phyloP scores from a whole-genome alignment of 257 asterid genomes.

The Eustoma russellianum region DNA sequence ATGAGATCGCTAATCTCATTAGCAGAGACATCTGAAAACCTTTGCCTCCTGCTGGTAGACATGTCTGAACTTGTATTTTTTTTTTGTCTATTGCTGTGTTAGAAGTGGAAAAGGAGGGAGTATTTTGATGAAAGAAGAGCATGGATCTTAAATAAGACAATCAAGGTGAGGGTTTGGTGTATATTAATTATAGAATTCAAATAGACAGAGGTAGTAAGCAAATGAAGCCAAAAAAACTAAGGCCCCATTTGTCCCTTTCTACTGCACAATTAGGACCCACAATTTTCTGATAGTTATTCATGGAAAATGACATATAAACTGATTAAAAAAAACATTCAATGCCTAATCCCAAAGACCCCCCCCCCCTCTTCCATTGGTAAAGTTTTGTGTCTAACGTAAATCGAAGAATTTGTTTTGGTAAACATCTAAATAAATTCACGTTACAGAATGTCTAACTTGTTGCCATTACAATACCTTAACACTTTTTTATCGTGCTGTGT shows the following conservation, averaged over 20 bases:
- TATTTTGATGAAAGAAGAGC: slow-evolving; percentile 31
- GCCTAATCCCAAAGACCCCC: too few relatives aligned
- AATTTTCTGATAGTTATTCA: slow-evolving; percentile 9
- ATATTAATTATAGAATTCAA: slow-evolving; percentile 19
- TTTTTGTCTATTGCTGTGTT: neutral
- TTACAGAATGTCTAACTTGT: too few relatives aligned
- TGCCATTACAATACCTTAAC: too few relatives aligned
- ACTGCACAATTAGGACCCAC: slow-evolving; percentile 23
- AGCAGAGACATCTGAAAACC: slow-evolving; percentile 27
- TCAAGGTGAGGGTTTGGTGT: slow-evolving; percentile 2
- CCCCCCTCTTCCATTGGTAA: too few relatives aligned
- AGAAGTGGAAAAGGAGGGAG: slow-evolving; percentile 14
- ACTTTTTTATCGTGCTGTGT: too few relatives aligned
- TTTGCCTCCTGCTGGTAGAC: slow-evolving; percentile 44
- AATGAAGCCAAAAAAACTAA: slow-evolving; percentile 13
- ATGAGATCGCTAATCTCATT: slow-evolving; percentile 53
- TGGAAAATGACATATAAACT: too few relatives aligned
- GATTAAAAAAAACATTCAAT: too few relatives aligned
- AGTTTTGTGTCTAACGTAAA: too few relatives aligned
- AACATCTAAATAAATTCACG: too few relatives aligned
- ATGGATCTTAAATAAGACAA: neutral
- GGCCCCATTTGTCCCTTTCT: slow-evolving; percentile 24
- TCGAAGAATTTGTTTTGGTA: too few relatives aligned
- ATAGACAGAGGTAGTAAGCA: slow-evolving; percentile 10
- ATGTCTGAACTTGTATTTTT: neutral